These are phyloP conservation scores for Cytidiella melzeri DNA, from an alignment of 768 basidiomycete genomes.

Conservation along the genomic window DNA sequence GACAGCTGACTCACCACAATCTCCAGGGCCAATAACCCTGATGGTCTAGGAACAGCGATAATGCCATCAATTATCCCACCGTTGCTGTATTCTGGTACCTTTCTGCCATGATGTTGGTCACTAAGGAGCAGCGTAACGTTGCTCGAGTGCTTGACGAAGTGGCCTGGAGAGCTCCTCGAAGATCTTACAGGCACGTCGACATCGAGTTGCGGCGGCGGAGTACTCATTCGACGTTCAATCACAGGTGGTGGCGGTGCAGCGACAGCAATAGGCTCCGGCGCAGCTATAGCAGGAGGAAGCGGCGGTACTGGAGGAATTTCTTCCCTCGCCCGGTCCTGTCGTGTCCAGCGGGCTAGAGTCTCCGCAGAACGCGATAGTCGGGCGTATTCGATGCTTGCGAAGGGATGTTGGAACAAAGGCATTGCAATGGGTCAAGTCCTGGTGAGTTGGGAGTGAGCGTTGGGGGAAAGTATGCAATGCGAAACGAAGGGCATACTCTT, in stretches of 20 bases:
- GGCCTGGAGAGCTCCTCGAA: slow-evolving; percentile 4
- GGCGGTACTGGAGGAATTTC: slow-evolving; percentile 7
- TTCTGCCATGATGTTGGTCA: slow-evolving; percentile 15
- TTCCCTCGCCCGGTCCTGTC: not conserved
- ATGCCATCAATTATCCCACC: slow-evolving; percentile 21
- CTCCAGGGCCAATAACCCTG: slow-evolving; percentile 16
- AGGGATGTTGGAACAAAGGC: slow-evolving; percentile 10
- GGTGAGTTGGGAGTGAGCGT: too few relatives aligned
- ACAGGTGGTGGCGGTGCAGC: not conserved
- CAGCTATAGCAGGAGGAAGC: not conserved
- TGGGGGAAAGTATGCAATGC: too few relatives aligned
- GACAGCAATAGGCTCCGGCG: not conserved
- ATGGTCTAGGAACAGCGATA: slow-evolving; percentile 16
- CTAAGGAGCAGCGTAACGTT: slow-evolving; percentile 19
- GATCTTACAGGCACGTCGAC: not conserved
- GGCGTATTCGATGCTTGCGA: slow-evolving; percentile 4
- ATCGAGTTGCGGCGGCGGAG: not conserved
- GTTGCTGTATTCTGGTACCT: slow-evolving; percentile 14
- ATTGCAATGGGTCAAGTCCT: too few relatives aligned
- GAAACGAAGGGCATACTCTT: too few relatives aligned
- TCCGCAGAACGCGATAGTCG: slow-evolving; percentile 9
- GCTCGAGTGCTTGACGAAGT: slow-evolving; percentile 21
- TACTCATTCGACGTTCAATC: not conserved
- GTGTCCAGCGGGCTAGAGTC: not conserved
- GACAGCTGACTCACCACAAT: slow-evolving; percentile 13